Evolutionary conservation across 305 asterid genomes (phyloP).

Genomic region (Stenogyne calaminthoides): DNA sequence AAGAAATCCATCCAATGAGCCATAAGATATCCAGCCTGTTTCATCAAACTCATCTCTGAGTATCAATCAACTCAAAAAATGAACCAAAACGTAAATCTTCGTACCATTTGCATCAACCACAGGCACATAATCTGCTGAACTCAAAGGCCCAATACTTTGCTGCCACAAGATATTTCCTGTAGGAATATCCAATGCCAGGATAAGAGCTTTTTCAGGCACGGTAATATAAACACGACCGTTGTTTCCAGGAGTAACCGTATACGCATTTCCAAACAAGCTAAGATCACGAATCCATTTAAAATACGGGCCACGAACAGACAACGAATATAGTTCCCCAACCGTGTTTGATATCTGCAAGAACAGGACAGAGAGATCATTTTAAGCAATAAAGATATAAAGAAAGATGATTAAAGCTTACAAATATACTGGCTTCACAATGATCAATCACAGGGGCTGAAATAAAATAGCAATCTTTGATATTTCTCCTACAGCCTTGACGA

Average conservation of each 20-base stretch:
- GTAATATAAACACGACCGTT: constrained; percentile 74
- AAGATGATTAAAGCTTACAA: constrained; percentile 46
- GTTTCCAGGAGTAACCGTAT: constrained; percentile 70
- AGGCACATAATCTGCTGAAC: constrained; percentile 69
- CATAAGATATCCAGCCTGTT: constrained; percentile 91
- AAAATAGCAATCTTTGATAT: constrained; percentile 65
- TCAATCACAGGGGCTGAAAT: constrained; percentile 77
- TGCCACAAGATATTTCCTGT: constrained; percentile 78
- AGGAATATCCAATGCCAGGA: constrained; percentile 72
- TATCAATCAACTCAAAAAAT: not conserved
- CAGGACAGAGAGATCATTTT: not conserved
- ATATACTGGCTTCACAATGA: constrained; percentile 92
- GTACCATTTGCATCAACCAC: constrained; percentile 83
- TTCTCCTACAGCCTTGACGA: constrained; percentile 86
- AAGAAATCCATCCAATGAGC: constrained; percentile 84
- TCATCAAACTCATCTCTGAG: constrained; percentile 28
- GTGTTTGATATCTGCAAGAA: constrained; percentile 68
- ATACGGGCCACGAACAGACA: constrained; percentile 77
- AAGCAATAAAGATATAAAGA: not conserved
- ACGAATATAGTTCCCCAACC: constrained; percentile 79
- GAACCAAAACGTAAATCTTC: not conserved
- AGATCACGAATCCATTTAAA: constrained; percentile 90
- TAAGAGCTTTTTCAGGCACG: constrained; percentile 43
- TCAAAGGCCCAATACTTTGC: constrained; percentile 67
- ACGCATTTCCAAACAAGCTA: constrained; percentile 55